Percentiles rank a stretch among this genome's conserved stretches.
These are phyloP conservation scores for Setaria viridis DNA, from an alignment of 202 grass and related monocot genomes.

Conservation along the genomic window DNA sequence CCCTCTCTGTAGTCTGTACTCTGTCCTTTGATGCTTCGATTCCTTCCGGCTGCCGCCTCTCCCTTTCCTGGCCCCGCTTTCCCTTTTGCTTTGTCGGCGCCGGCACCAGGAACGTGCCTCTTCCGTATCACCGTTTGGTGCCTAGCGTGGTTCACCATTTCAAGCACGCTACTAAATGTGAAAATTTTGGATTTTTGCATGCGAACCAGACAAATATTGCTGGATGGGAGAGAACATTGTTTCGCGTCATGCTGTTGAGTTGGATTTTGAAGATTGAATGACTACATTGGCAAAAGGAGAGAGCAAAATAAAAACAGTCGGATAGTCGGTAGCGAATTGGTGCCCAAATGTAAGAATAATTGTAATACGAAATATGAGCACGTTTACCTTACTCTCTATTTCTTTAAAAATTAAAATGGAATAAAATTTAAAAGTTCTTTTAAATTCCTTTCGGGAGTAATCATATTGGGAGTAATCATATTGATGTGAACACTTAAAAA, in stretches of 20 bases:
- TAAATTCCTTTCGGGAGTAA: not conserved
- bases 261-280: not conserved
- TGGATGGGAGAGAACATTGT: too few species aligned
- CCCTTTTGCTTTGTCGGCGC: conserved; percentile 53
- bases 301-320: not conserved
- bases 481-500: not conserved
- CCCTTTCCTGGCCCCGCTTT: not conserved
- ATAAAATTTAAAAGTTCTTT: not conserved
- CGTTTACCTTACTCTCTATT: not conserved
- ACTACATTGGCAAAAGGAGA: not conserved
- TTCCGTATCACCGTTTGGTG: not conserved
- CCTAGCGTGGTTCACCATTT: not conserved
- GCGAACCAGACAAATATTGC: too few species aligned
- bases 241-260: not conserved
- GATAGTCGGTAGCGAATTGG: not conserved
- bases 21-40: conserved; percentile 12
- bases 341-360: not conserved
- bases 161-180: too few species aligned
- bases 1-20: not conserved
- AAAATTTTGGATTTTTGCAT: too few species aligned
- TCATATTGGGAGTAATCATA: conserved; percentile 3
- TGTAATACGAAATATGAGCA: not conserved
- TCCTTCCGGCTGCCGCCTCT: conserved; percentile 36
- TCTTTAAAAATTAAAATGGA: not conserved
- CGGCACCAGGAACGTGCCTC: not conserved